These are phyloP conservation scores for Anaeramoeba ignava DNA, from an alignment of 78 protist species.

Conservation along the genomic window DNA sequence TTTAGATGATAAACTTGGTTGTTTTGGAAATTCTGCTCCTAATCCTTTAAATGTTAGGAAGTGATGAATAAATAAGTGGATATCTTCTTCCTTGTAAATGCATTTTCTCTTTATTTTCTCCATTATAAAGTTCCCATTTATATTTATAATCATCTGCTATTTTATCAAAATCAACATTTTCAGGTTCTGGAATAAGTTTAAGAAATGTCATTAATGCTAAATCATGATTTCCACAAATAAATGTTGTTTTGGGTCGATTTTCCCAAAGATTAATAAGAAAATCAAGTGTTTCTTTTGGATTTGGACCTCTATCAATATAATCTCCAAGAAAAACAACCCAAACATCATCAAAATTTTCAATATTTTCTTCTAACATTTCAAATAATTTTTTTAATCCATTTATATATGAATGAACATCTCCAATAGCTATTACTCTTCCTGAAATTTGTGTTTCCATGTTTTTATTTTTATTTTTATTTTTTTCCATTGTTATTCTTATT, in stretches of 20 bases:
- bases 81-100: neutral
- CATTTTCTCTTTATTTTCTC: neutral
- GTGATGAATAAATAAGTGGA: neutral
- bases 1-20: neutral
- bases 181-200: neutral
- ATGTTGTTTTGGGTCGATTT: neutral
- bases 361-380: too few relatives aligned
- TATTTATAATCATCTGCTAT: neutral
- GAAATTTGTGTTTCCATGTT: too few relatives aligned
- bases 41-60: neutral
- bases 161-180: neutral
- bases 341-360: too few relatives aligned
- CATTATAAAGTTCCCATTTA: neutral
- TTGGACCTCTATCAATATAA: too few relatives aligned
- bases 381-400: too few relatives aligned
- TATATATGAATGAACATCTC: too few relatives aligned
- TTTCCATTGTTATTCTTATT: too few relatives aligned
- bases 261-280: neutral
- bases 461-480: too few relatives aligned
- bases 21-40: neutral
- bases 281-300: neutral
- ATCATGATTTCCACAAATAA: neutral
- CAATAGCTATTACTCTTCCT: too few relatives aligned
- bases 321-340: too few relatives aligned
- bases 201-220: neutral